Evolutionary conservation across 2,329 filamentous ascomycete species (phyloP).

Genomic region (Phaeosphaeria sp.): DNA sequence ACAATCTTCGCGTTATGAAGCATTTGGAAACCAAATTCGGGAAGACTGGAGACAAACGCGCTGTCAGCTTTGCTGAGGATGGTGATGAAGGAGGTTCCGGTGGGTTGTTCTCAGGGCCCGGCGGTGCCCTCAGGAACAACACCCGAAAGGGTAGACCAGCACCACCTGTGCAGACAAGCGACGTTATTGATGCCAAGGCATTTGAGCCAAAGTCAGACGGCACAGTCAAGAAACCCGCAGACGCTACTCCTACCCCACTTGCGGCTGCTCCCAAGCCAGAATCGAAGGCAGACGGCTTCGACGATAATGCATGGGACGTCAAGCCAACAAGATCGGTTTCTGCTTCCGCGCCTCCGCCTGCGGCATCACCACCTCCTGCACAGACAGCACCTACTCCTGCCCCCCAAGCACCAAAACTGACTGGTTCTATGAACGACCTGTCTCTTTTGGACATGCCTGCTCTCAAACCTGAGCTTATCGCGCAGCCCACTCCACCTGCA

Average conservation of each 20-base stretch:
- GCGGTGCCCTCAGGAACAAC: constrained; percentile 91
- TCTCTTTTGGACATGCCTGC: constrained; percentile 65
- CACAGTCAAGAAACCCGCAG: constrained; percentile 52
- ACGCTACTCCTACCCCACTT: constrained; percentile 58
- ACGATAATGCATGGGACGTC: constrained; percentile 97
- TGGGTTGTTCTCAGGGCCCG: constrained; percentile 89
- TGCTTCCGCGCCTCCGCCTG: constrained; percentile 47
- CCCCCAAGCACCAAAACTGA: constrained; percentile 47
- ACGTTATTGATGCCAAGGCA: constrained; percentile 85
- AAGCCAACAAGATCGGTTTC: constrained; percentile 74
- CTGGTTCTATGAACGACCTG: constrained; percentile 73
- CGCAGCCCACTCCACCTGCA: constrained; percentile 49
- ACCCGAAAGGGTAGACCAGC: constrained; percentile 90
- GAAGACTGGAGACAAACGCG: constrained; percentile 64
- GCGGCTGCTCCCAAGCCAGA: constrained; percentile 55
- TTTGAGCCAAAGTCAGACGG: constrained; percentile 69
- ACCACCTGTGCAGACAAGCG: constrained; percentile 82
- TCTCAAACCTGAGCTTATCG: constrained; percentile 44
- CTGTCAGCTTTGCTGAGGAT: constrained; percentile 65
- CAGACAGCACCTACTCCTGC: constrained; percentile 50
- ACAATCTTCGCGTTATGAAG: constrained; percentile 95
- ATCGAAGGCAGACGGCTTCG: constrained; percentile 72
- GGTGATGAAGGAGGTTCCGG: constrained; percentile 66
- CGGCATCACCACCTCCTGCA: constrained; percentile 49
- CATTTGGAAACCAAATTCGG: constrained; percentile 80